A percentile compares a stretch with the other conserved stretches of the same genome.
phyloP scores from a whole-genome alignment of 2,329 filamentous ascomycete species.

The Ophiognomonia clavigignenti-juglandacearum region DNA sequence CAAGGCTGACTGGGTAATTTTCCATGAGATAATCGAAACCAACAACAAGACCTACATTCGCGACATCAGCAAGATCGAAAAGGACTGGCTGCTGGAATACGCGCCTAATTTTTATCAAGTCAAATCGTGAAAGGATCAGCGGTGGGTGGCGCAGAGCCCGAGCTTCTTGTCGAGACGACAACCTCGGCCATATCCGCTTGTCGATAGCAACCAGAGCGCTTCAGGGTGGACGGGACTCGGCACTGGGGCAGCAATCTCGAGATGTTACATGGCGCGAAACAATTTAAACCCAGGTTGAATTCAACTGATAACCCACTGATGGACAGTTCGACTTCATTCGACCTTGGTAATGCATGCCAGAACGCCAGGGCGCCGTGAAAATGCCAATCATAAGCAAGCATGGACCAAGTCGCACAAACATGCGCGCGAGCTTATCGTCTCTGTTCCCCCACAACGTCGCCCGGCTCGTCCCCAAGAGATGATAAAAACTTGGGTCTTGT shows the following conservation, averaged over 20 bases:
- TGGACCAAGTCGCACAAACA: background rate
- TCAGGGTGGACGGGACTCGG: too few species aligned
- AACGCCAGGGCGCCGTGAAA: too few species aligned
- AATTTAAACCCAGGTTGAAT: too few species aligned
- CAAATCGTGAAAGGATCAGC: conserved; percentile 23
- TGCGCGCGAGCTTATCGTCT: conserved; percentile 2
- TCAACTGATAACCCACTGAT: too few species aligned
- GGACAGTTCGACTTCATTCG: too few species aligned
- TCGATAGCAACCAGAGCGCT: too few species aligned
- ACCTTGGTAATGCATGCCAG: too few species aligned
- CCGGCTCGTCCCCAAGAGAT: too few species aligned
- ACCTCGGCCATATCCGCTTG: conserved; percentile 1
- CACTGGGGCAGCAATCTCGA: too few species aligned
- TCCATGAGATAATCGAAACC: conserved; percentile 89
- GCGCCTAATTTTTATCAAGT: conserved; percentile 77
- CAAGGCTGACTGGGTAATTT: conserved; percentile 94
- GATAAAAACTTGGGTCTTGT: conserved; percentile 1
- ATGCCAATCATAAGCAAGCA: background rate
- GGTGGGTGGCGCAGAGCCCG: too few species aligned
- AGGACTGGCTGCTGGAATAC: conserved; percentile 86
- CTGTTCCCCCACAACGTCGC: too few species aligned
- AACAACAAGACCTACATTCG: conserved; percentile 83
- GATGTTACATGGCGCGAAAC: too few species aligned
- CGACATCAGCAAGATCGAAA: conserved; percentile 91
- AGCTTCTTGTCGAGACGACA: background rate